phyloP scores from a whole-genome alignment of 2,329 filamentous ascomycete species.

The Calcarisporium arbuscula region DNA sequence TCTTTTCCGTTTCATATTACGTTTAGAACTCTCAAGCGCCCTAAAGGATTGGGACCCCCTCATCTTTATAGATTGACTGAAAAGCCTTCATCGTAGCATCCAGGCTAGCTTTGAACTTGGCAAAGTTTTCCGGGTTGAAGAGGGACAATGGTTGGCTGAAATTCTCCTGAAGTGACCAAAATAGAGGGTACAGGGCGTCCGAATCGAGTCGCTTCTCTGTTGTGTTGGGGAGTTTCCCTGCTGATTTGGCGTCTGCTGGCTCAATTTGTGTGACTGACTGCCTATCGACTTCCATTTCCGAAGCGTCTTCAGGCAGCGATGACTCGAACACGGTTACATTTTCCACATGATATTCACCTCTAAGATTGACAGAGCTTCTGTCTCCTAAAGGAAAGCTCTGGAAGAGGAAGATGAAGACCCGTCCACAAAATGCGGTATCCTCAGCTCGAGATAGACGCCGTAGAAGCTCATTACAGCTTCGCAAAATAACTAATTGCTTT shows the following conservation, averaged over 20 bases:
- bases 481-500: conserved; percentile 83
- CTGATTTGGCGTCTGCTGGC: conserved; percentile 22
- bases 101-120: conserved; percentile 73
- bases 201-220: conserved; percentile 54
- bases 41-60: conserved; percentile 42
- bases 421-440: conserved; percentile 93
- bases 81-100: conserved; percentile 58
- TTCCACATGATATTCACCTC: conserved; percentile 92
- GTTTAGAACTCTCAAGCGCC: conserved; percentile 55
- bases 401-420: conserved; percentile 98
- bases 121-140: conserved; percentile 66
- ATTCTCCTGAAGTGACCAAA: conserved; percentile 87
- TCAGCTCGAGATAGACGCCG: conserved; percentile 89
- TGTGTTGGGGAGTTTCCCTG: conserved; percentile 37
- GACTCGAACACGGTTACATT: conserved; percentile 80
- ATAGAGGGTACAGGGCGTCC: conserved; percentile 76
- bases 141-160: conserved; percentile 86
- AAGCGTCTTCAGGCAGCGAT: conserved; percentile 24
- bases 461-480: conserved; percentile 92
- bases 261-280: conserved; percentile 30
- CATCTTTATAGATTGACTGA: conserved; percentile 42
- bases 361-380: conserved; percentile 92
- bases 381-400: conserved; percentile 96
- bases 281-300: conserved; percentile 60
- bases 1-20: conserved; percentile 65